A percentile compares a stretch with the other conserved stretches of the same genome.
These are phyloP conservation scores for Podochytrium sp. DNA, from an alignment of 192 early-diverging fungal species.

Conservation along the genomic window DNA sequence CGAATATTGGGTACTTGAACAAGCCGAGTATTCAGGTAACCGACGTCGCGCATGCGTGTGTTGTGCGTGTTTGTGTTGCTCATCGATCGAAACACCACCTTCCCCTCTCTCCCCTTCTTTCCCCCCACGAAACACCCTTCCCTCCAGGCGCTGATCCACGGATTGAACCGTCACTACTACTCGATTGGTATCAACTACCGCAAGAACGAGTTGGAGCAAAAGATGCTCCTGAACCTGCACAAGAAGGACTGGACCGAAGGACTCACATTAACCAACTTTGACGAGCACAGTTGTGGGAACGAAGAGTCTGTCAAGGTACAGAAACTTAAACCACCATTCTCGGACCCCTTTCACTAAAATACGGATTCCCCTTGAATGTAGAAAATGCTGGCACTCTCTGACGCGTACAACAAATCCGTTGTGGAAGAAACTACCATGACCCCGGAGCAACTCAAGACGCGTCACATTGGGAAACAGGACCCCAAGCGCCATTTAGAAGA, in stretches of 20 bases:
- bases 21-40: slow-evolving; percentile 92
- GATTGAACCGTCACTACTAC: slow-evolving; percentile 98
- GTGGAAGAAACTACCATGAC: slow-evolving; percentile 95
- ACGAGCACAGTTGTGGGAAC: slow-evolving; percentile 80
- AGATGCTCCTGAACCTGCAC: slow-evolving; percentile 98
- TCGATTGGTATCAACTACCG: slow-evolving; percentile 99
- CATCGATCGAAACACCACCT: no score
- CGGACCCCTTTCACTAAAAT: no score
- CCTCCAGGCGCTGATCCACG: slow-evolving; percentile 87
- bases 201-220: slow-evolving; percentile 99
- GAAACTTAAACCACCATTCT: no score
- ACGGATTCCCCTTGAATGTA: slow-evolving; percentile 32
- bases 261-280: slow-evolving; percentile 82
- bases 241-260: slow-evolving; percentile 99
- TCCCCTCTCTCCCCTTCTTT: no score
- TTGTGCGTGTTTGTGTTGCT: slow-evolving; percentile 13
- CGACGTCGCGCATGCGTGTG: neutral
- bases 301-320: slow-evolving; percentile 82
- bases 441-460: slow-evolving; percentile 91
- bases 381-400: slow-evolving; percentile 88
- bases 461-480: slow-evolving; percentile 99
- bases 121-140: neutral
- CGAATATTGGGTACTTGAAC: slow-evolving; percentile 97
- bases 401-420: slow-evolving; percentile 97
- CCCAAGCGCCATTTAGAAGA: slow-evolving; percentile 98